Conservation (phyloP, 768 basidiomycete species). For the Terana coerulea region DNA sequence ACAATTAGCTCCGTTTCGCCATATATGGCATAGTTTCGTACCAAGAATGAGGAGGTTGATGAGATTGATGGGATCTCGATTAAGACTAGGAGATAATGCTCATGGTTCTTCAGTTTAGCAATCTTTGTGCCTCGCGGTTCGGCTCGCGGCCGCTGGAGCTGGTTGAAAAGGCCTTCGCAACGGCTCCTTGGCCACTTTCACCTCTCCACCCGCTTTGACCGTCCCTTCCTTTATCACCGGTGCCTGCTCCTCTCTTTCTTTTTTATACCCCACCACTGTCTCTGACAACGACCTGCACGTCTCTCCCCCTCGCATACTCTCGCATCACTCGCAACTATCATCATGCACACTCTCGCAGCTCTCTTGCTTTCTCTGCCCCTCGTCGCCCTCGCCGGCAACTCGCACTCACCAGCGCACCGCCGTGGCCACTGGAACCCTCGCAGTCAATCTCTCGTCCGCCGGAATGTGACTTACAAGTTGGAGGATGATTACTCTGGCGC, state of each 20-base stretch:
- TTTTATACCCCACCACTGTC: constrained; percentile 7
- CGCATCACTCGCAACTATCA: neutral
- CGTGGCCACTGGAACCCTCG: constrained; percentile 23
- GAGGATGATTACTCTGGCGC: constrained; percentile 44
- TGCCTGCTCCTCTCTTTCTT: constrained; percentile 8
- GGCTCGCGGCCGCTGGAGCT: neutral
- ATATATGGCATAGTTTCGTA: neutral
- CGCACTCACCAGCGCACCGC: constrained; percentile 24
- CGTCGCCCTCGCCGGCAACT: constrained; percentile 34
- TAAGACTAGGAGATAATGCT: neutral
- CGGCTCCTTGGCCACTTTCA: neutral
- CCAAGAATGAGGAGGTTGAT: neutral
- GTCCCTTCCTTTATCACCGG: constrained; percentile 3
- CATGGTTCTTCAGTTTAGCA: neutral
- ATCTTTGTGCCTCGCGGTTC: constrained; percentile 4
- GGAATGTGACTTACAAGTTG: constrained; percentile 31
- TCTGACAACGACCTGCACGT: too few relatives aligned
- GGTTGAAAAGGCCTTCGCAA: constrained; percentile 10
- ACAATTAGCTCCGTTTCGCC: neutral
- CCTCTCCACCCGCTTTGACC: constrained; percentile 1
- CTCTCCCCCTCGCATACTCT: neutral
- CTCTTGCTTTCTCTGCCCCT: constrained; percentile 31
- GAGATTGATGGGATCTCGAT: neutral
- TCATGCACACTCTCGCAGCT: constrained; percentile 15
- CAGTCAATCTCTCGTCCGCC: constrained; percentile 16